phyloP scores from a whole-genome alignment of 169 alveolate species.

The Theileria annulata region DNA sequence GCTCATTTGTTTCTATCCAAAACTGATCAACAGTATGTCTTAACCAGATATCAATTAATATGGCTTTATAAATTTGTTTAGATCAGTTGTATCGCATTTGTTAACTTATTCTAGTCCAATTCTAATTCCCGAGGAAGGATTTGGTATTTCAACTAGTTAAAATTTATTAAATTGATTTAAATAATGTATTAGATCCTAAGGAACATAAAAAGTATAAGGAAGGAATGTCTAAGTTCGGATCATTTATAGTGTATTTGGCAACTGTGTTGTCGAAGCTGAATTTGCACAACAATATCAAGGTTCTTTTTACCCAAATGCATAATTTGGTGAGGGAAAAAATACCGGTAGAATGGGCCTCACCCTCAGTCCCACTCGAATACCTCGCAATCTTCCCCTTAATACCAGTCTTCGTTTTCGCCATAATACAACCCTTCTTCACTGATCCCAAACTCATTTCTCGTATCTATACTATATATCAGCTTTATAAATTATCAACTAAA shows the following conservation, averaged over 20 bases:
- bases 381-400: slow-evolving; percentile 60
- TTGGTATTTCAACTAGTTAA: slow-evolving; percentile 2
- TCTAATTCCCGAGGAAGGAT: slow-evolving; percentile 16
- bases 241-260: slow-evolving; percentile 37
- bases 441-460: slow-evolving; percentile 44
- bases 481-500: too few species aligned
- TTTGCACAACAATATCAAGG: slow-evolving; percentile 22
- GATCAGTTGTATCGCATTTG: slow-evolving; percentile 29
- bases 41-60: background rate
- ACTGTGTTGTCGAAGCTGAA: slow-evolving; percentile 10
- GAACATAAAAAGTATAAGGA: slow-evolving; percentile 5
- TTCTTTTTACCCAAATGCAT: slow-evolving; percentile 55
- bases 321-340: slow-evolving; percentile 49
- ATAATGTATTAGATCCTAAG: slow-evolving; percentile 13
- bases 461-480: background rate
- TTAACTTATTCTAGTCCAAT: background rate
- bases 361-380: slow-evolving; percentile 52
- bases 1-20: slow-evolving; percentile 42
- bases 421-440: slow-evolving; percentile 58
- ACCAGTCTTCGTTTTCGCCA: slow-evolving; percentile 56
- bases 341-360: slow-evolving; percentile 54
- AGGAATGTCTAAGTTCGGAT: slow-evolving; percentile 31
- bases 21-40: background rate
- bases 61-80: background rate
- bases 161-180: background rate